Evolutionary conservation across 192 early-diverging fungal genomes (phyloP).

Genomic region (Linnemannia hyalina): DNA sequence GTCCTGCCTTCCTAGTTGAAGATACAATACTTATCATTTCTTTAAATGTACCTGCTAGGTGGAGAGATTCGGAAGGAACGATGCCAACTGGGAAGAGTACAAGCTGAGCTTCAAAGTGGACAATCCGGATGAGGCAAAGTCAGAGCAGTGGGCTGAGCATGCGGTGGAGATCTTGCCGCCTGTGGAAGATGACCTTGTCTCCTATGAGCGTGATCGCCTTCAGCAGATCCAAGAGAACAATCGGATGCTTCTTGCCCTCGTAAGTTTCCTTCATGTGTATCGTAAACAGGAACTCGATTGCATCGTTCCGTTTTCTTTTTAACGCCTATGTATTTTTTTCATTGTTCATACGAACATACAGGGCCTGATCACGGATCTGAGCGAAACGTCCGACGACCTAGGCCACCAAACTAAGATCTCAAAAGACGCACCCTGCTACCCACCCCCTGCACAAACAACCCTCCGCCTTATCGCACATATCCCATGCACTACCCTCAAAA

Average conservation of each 20-base stretch:
- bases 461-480: constrained; percentile 77
- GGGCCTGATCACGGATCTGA: constrained; percentile 86
- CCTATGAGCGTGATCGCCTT: constrained; percentile 69
- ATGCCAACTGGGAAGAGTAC: constrained; percentile 84
- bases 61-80: constrained; percentile 89
- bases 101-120: constrained; percentile 62
- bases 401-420: constrained; percentile 77
- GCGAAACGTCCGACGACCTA: constrained; percentile 81
- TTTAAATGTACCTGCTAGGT: constrained; percentile 41
- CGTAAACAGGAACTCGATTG: not conserved
- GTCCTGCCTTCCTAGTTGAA: not conserved
- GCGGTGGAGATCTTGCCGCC: constrained; percentile 25
- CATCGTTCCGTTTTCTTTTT: not conserved
- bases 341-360: not conserved
- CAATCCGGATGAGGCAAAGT: constrained; percentile 16
- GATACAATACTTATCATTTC: not conserved
- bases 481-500: constrained; percentile 57
- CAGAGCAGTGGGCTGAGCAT: constrained; percentile 22
- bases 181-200: constrained; percentile 61
- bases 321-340: too few relatives aligned
- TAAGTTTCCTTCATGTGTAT: constrained; percentile 19
- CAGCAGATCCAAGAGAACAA: constrained; percentile 75
- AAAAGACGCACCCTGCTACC: constrained; percentile 55
- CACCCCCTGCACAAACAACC: constrained; percentile 61
- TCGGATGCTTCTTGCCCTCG: constrained; percentile 67